Base-by-base conservation (phyloP, 805 yeast species). In the Clavispora vitiphila region DNA sequence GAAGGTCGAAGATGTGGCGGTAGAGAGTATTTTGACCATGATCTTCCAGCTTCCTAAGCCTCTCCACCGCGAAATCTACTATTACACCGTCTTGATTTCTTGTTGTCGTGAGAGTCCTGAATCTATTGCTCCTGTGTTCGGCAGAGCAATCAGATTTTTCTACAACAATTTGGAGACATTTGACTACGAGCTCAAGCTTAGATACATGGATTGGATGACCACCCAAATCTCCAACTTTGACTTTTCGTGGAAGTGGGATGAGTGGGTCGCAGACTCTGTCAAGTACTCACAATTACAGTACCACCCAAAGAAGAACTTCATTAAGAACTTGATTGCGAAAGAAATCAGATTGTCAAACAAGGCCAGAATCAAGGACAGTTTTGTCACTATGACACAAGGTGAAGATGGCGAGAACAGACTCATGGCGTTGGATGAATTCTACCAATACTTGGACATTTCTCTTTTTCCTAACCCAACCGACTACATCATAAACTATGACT, bases 171-270 rank as follows among this genome's bases (percentile, higher is more conserved):
- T 85, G 40, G 80, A 75, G 21, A 64, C 73, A 2, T 66, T 89
- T 40, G 96, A 91, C 58, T 80, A 52, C 29, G 96, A 89, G 61
- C 67, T 86, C 40, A 76, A 81, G 49, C 72, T 78, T 45, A 71
- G 90, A 45, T 85, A 78, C 50, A 69, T 87, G 54, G 91, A 86
- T 62, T 93, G 98, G 98, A 82, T 95, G 70, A 75, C 95, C 1
- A 82, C 86, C 42, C 99, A 93, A 64, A 77, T 93, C 60, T 85
- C 95, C 55, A 93, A 91, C 59, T 93, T 91, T 62, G 89, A 85
- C 43, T 93, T 87, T 65, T 86, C 90, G 27, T 93, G 99, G 99
- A 88, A 89, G 58, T 93, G 99, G 99, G 80, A 78, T 48, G 98
- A 90, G 61, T 93, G 99, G 99, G 78, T 74, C 21, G 65, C 62